Base-by-base conservation (phyloP, 2,329 filamentous ascomycete species). In the Colletotrichum acutatum region DNA sequence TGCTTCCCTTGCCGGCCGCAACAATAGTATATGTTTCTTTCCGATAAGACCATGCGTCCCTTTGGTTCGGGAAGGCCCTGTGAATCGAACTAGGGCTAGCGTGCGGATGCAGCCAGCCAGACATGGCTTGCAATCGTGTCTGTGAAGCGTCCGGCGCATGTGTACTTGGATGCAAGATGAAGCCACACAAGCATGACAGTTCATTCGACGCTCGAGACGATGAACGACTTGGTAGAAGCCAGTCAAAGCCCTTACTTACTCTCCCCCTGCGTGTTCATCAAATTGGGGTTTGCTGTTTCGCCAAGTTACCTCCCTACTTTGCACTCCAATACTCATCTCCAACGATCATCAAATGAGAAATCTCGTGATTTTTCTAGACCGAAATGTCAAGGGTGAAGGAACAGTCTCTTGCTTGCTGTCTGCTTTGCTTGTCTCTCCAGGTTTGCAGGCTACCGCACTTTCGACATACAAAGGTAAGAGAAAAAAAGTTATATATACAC, bases 61-160 rank as follows among this genome's bases (percentile, higher is more conserved):
- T 59, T 30, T 60, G 57, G 9, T 28, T 56, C 32, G 49, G 66
- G 56, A 26, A 30, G 52, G 19, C 54, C 59, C 63, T 53, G 64
- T 6, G 68, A 60, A 26, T 26, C 32, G 24, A n/a, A 28, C 60
- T 58, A 49, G 19, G 42, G 26, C 49, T 68, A 71, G 71, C 61
- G 37, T 42, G 37, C 37, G 46, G 32, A 22, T 46, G 30, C 49
- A 30, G 30, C 56, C 60, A 57, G 70, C 60, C 49, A 64, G 24
- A 56, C 16, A 52, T 28, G 34, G 12, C 22, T 53, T 12, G 28
- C n/a, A 65, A 69, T 49, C 19, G 19, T 70, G 49, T 60, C 32
- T 37, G 16, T 72, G 65, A 72, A 63, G 65, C 69, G 59, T 46
- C 16, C 42, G 46, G 46, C 34, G 66, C 54, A 49, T 49, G 42